phyloP scores from a whole-genome alignment of 2,329 filamentous ascomycete species.

The Trichoderma sp. region DNA sequence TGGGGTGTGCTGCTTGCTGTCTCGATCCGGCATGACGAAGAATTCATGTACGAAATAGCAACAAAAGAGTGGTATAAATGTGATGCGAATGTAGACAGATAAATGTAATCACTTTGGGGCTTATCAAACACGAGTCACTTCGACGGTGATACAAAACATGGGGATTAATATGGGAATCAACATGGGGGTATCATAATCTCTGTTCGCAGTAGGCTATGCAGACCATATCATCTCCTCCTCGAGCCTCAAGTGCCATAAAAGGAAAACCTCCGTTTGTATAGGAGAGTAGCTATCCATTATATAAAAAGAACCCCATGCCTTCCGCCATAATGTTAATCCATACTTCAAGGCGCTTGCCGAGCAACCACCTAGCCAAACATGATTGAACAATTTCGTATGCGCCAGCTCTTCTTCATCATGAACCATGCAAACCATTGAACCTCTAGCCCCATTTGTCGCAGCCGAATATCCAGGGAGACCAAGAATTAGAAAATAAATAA shows the following conservation, averaged over 20 bases:
- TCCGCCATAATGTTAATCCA: background rate
- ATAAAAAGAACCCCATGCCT: background rate
- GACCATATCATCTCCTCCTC: constrained; percentile 9
- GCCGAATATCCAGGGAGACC: constrained; percentile 10
- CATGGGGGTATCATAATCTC: constrained; percentile 22
- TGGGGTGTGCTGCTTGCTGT: background rate
- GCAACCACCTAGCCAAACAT: background rate
- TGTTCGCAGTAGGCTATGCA: constrained; percentile 16
- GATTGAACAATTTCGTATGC: constrained; percentile 6
- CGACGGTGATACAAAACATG: background rate
- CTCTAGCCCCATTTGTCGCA: constrained; percentile 7
- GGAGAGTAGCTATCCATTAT: background rate
- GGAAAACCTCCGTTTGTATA: background rate
- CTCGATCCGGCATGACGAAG: background rate
- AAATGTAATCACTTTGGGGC: background rate
- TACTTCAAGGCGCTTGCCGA: background rate
- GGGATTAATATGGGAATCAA: no score
- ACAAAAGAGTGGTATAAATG: background rate
- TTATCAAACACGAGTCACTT: background rate
- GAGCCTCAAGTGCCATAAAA: background rate
- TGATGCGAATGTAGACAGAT: background rate
- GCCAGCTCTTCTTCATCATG: constrained; percentile 5
- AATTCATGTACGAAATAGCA: background rate
- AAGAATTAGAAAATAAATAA: background rate
- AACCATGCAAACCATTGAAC: constrained; percentile 8